Base-by-base conservation (phyloP, 305 asterid species). In the Lippia alba region DNA sequence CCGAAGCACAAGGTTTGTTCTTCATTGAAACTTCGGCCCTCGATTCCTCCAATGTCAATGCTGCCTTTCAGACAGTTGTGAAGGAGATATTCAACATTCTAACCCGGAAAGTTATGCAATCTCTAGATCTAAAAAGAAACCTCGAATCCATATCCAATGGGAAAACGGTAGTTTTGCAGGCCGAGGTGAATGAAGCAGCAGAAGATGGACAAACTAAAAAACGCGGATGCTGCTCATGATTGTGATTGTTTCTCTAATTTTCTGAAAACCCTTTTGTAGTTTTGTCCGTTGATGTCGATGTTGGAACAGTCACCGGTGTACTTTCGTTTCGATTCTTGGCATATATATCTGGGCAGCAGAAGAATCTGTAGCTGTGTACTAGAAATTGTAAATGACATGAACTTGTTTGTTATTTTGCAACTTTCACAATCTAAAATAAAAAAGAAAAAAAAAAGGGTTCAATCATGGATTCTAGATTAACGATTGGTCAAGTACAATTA, bases 11-110 rank as follows among this genome's bases (percentile, higher is more conserved):
- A 65, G 87, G 87, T 18, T 46, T 86, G 41, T 86, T 83, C 83
- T 86, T 86, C 75, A 83, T 86, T 6, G 91, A 86, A 71, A 86
- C 91, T 40, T 86, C 91, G 7, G 89, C 91, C 4, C 81, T 86
- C 0, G 87, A 83, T 63, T 86, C 85, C 10, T 80, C 87, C 24
- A 85, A 85, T 1, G 87, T 85, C 0, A 36, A 74, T 16, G 68
- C 71, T 40, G 91, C 91, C 5, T 85, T 85, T 48, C 84, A 83
- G 77, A 83, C 74, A 14, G 91, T 85, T 1, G 77, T 85, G 61
- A 75, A 61, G 10, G 91, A 85, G 66, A 85, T 85, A 44, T 85
- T 83, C 12, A 76, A 61, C 80, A 85, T 83, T 19, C 77, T 83
- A 39, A 83, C 86, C 8, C 53, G 85, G 64, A 85, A 83, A 70